Evolutionary conservation across 805 yeast species (phyloP).

Genomic region (Candida sithepensis): DNA sequence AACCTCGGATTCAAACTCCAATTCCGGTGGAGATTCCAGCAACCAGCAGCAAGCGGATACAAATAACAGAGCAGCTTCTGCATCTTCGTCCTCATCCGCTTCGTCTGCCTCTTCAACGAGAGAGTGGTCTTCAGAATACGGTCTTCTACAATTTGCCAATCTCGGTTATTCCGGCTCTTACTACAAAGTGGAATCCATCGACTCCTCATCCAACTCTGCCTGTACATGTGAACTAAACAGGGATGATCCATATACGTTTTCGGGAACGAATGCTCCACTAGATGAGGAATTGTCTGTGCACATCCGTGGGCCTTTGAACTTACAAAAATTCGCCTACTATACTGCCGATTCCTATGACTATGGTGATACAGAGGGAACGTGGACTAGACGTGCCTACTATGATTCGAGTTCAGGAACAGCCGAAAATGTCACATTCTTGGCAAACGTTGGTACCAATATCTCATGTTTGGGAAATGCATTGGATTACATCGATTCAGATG

Average conservation of each 20-base stretch:
- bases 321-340: slow-evolving; percentile 60
- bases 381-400: slow-evolving; percentile 62
- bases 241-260: slow-evolving; percentile 34
- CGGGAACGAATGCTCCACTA: slow-evolving; percentile 64
- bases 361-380: slow-evolving; percentile 40
- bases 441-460: slow-evolving; percentile 56
- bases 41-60: background rate
- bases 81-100: slow-evolving; percentile 3
- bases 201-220: slow-evolving; percentile 36
- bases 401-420: slow-evolving; percentile 45
- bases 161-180: slow-evolving; percentile 55
- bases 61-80: background rate
- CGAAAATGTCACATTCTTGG: slow-evolving; percentile 65
- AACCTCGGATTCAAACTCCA: no score
- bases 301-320: slow-evolving; percentile 69
- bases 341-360: slow-evolving; percentile 39
- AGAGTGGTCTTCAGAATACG: slow-evolving; percentile 30
- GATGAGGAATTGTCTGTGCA: slow-evolving; percentile 71
- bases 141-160: slow-evolving; percentile 47
- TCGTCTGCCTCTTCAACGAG: slow-evolving; percentile 8
- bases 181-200: slow-evolving; percentile 42
- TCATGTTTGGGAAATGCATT: slow-evolving; percentile 68
- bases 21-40: background rate
- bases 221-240: slow-evolving; percentile 45
- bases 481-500: slow-evolving; percentile 58